Conservation (phyloP, 768 basidiomycete species). For the Dioszegia crocea region DNA sequence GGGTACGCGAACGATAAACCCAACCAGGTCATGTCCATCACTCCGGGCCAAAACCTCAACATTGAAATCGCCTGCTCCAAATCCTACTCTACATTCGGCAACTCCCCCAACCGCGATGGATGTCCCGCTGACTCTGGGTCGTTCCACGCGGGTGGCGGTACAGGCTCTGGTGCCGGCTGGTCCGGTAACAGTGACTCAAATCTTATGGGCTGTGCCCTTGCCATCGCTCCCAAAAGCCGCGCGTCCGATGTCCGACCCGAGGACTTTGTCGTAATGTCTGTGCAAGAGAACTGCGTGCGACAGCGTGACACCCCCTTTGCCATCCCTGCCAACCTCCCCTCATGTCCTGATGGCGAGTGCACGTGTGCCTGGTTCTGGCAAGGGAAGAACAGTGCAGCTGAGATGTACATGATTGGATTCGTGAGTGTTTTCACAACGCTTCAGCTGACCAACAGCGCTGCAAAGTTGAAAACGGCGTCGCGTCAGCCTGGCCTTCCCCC, state of each 20-base stretch:
- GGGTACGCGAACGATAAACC: constrained; percentile 14
- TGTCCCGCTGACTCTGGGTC: constrained; percentile 36
- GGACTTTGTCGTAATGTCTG: constrained; percentile 39
- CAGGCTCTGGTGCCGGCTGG: constrained; percentile 3
- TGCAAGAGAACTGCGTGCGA: constrained; percentile 37
- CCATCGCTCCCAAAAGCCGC: constrained; percentile 29
- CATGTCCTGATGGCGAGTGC: constrained; percentile 42
- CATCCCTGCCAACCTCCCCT: constrained; percentile 38
- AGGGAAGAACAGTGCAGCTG: constrained; percentile 23
- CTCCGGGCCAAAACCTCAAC: constrained; percentile 20
- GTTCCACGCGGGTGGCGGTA: constrained; percentile 30
- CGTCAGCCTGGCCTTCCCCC: background rate
- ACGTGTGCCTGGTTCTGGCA: constrained; percentile 36
- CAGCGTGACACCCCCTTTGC: constrained; percentile 30
- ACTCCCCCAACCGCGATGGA: constrained; percentile 12
- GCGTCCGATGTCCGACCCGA: constrained; percentile 28
- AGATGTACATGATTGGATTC: constrained; percentile 34
- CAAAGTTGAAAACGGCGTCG: constrained; percentile 15
- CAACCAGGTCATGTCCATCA: constrained; percentile 12
- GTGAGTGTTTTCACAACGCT: background rate
- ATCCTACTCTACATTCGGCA: constrained; percentile 25
- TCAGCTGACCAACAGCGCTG: background rate
- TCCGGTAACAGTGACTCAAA: constrained; percentile 18
- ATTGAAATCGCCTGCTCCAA: constrained; percentile 34
- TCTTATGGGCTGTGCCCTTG: constrained; percentile 38